Conservation (phyloP, 257 asterid species). For the Ballota nigra region DNA sequence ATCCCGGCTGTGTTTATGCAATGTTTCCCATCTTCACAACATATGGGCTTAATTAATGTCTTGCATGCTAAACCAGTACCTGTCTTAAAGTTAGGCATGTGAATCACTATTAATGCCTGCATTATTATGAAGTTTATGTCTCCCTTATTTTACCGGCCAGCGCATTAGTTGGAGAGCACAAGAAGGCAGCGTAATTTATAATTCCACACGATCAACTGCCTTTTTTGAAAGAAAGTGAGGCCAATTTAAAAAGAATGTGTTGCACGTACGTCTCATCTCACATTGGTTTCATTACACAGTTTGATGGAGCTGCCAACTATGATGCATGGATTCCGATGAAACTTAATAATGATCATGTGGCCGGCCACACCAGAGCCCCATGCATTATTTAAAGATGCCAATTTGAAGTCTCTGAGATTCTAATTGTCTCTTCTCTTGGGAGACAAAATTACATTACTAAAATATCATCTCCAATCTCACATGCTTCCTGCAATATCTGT, state of each 20-base stretch:
- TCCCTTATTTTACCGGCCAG: too few relatives aligned
- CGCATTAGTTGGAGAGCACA: too few relatives aligned
- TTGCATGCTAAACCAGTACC: background rate
- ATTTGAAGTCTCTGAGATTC: too few relatives aligned
- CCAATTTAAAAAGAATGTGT: background rate
- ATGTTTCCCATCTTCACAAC: conserved; percentile 10
- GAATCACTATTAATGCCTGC: background rate
- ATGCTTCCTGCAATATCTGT: background rate
- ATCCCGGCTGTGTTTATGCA: background rate
- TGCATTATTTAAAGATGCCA: background rate
- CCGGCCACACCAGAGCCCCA: conserved; percentile 3
- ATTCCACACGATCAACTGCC: too few relatives aligned
- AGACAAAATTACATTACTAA: background rate
- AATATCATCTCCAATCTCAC: background rate
- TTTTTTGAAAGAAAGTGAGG: too few relatives aligned
- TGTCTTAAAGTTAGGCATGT: background rate
- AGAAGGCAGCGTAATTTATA: too few relatives aligned
- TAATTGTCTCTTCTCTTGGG: conserved; percentile 9
- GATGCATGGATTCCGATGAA: background rate
- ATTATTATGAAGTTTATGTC: background rate
- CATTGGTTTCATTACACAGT: background rate
- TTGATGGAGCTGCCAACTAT: background rate
- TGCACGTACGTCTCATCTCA: background rate
- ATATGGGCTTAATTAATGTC: background rate
- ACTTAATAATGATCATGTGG: background rate